Percentiles rank a stretch among this genome's conserved stretches.
phyloP scores from a whole-genome alignment of 768 basidiomycete species.

The Leccinum disarticulatum region DNA sequence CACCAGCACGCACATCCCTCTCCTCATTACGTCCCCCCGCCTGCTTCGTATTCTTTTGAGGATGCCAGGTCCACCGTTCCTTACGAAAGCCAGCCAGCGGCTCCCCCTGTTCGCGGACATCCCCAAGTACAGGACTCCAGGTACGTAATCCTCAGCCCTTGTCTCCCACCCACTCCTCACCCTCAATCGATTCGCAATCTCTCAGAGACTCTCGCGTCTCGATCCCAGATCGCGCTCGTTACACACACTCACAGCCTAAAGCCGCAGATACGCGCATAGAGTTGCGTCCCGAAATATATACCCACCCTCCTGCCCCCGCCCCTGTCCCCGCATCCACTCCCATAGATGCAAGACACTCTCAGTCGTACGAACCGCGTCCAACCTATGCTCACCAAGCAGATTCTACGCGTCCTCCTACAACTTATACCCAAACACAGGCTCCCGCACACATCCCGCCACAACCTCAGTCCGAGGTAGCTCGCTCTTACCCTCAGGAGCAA shows the following conservation, averaged over 20 bases:
- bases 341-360: constrained; percentile 22
- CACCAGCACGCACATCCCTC: constrained; percentile 21
- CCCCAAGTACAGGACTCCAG: constrained; percentile 21
- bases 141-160: constrained; percentile 14
- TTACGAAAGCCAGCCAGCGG: constrained; percentile 19
- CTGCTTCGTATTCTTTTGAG: constrained; percentile 25
- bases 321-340: constrained; percentile 17
- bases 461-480: constrained; percentile 18
- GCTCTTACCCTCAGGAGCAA: constrained; percentile 17
- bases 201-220: constrained; percentile 25
- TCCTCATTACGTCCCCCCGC: constrained; percentile 24
- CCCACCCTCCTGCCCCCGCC: constrained; percentile 20
- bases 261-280: constrained; percentile 24
- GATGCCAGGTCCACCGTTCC: constrained; percentile 17
- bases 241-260: constrained; percentile 20
- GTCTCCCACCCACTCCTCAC: constrained; percentile 1
- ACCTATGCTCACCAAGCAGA: constrained; percentile 22
- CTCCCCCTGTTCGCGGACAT: constrained; percentile 20
- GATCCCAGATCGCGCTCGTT: constrained; percentile 23
- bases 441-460: constrained; percentile 9
- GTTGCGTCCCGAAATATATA: constrained; percentile 26
- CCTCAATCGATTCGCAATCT: constrained; percentile 11
- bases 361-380: constrained; percentile 22
- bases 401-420: constrained; percentile 20
- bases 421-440: constrained; percentile 20